Percentiles rank a stretch among this genome's conserved stretches.
Conservation (phyloP, 2,329 filamentous ascomycete genomes). For the Pseudocercospora ulei region DNA sequence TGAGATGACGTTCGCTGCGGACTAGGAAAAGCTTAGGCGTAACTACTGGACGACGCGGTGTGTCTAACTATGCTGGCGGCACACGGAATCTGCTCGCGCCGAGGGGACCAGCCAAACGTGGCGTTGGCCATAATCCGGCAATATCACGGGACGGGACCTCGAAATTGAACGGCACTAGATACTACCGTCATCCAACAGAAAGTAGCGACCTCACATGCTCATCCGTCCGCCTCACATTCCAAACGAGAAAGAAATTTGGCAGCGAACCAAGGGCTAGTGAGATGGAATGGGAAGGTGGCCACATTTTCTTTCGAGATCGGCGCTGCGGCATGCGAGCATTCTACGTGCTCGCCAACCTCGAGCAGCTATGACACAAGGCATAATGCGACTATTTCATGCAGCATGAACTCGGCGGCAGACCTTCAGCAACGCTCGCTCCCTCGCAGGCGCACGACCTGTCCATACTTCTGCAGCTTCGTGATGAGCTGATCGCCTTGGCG, state of each 20-base stretch:
- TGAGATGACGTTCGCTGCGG: conserved; percentile 6
- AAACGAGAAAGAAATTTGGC: too few relatives aligned
- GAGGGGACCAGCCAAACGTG: too few relatives aligned
- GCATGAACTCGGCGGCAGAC: neutral
- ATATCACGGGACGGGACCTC: too few relatives aligned
- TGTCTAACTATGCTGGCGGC: conserved; percentile 1
- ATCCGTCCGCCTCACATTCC: too few relatives aligned
- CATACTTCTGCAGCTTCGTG: conserved; percentile 98
- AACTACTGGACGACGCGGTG: neutral
- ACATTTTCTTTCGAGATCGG: conserved; percentile 8
- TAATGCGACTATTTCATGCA: conserved; percentile 5
- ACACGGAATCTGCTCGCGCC: conserved; percentile 1
- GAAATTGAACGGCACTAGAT: too few relatives aligned
- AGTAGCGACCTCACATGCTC: too few relatives aligned
- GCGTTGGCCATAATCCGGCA: too few relatives aligned
- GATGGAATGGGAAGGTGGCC: too few relatives aligned
- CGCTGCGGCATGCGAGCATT: conserved; percentile 13
- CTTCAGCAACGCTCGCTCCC: conserved; percentile 78
- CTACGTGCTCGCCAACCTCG: conserved; percentile 7
- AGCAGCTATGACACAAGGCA: conserved; percentile 13
- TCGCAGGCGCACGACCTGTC: conserved; percentile 84
- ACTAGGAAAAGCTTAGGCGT: neutral
- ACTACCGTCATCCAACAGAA: too few relatives aligned
- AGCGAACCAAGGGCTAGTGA: too few relatives aligned
- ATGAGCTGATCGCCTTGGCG: conserved; percentile 96